Evolutionary conservation across 495 filamentous ascomycete species (phyloP).

Genomic region (Immersiella caudata): DNA sequence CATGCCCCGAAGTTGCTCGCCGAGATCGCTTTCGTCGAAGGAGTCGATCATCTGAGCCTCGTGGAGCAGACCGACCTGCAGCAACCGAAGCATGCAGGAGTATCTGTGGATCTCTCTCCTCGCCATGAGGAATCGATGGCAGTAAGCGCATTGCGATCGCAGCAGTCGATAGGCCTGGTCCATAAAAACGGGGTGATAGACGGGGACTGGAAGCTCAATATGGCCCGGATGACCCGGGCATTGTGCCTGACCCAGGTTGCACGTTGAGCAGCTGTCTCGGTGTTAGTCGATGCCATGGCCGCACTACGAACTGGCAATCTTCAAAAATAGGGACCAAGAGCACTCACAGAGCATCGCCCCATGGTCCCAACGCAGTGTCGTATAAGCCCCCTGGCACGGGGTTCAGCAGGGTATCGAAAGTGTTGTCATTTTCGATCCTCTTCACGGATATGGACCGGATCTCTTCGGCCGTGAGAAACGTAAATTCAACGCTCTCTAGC

Average conservation of each 20-base stretch:
- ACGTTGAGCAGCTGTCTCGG: constrained; percentile 80
- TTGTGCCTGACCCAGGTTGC: constrained; percentile 70
- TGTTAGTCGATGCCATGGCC: constrained; percentile 22
- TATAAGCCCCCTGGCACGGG: constrained; percentile 88
- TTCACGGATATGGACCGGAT: constrained; percentile 89
- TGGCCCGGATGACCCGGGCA: constrained; percentile 95
- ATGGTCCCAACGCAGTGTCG: constrained; percentile 90
- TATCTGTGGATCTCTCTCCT: constrained; percentile 73
- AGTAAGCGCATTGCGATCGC: constrained; percentile 85
- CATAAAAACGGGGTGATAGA: constrained; percentile 94
- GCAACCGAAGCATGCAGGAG: constrained; percentile 80
- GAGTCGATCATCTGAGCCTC: constrained; percentile 69
- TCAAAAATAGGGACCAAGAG: not conserved
- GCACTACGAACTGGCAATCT: constrained; percentile 8
- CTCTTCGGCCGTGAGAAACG: constrained; percentile 75
- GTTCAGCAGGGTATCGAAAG: constrained; percentile 85
- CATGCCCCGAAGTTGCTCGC: constrained; percentile 27
- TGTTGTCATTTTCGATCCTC: constrained; percentile 83
- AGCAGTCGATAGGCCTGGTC: constrained; percentile 84
- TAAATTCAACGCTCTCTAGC: constrained; percentile 88
- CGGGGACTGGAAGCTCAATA: constrained; percentile 87
- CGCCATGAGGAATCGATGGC: constrained; percentile 76
- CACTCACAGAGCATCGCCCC: constrained; percentile 76
- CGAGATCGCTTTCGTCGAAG: constrained; percentile 54
- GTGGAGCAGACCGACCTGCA: constrained; percentile 80